Percentiles rank a stretch among this genome's conserved stretches.
Evolutionary conservation across 2,329 filamentous ascomycete genomes (phyloP).

Genomic region (Xylariaceae sp.): DNA sequence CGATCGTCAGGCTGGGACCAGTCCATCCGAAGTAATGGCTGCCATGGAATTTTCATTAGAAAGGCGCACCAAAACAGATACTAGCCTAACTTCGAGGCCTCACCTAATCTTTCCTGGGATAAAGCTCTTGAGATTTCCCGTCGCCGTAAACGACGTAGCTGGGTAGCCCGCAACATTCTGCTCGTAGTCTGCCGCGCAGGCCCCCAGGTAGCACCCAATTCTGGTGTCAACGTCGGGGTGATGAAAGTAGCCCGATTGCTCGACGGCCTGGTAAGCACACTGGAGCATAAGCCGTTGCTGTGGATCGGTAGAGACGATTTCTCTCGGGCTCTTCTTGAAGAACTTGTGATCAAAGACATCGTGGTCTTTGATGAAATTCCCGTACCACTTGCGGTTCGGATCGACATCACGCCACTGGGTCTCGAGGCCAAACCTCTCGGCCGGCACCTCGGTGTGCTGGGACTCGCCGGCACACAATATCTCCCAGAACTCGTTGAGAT

Average conservation of each 20-base stretch:
- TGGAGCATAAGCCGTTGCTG: conserved; percentile 14
- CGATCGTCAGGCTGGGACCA: conserved; percentile 20
- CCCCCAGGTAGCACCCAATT: conserved; percentile 32
- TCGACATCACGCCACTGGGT: not conserved
- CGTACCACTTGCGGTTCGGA: not conserved
- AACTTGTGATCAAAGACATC: not conserved
- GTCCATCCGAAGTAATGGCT: conserved; percentile 25
- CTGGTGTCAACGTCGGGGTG: not conserved
- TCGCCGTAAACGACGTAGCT: conserved; percentile 27
- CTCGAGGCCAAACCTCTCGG: not conserved
- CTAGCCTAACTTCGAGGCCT: too few species aligned
- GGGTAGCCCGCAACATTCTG: conserved; percentile 30
- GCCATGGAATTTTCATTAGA: too few species aligned
- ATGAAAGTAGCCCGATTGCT: conserved; percentile 17
- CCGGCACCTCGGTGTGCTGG: not conserved
- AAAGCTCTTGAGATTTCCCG: conserved; percentile 16
- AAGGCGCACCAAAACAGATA: too few species aligned
- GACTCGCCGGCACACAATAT: not conserved
- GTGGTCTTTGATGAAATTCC: not conserved
- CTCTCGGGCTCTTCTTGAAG: conserved; percentile 13
- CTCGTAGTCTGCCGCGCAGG: conserved; percentile 31
- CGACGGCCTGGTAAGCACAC: conserved; percentile 11
- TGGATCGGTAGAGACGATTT: conserved; percentile 14
- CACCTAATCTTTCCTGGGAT: conserved; percentile 19
- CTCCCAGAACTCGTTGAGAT: not conserved